These are phyloP conservation scores for Trichoderma orchidacearum DNA, from an alignment of 495 filamentous ascomycete species.

Conservation along the genomic window DNA sequence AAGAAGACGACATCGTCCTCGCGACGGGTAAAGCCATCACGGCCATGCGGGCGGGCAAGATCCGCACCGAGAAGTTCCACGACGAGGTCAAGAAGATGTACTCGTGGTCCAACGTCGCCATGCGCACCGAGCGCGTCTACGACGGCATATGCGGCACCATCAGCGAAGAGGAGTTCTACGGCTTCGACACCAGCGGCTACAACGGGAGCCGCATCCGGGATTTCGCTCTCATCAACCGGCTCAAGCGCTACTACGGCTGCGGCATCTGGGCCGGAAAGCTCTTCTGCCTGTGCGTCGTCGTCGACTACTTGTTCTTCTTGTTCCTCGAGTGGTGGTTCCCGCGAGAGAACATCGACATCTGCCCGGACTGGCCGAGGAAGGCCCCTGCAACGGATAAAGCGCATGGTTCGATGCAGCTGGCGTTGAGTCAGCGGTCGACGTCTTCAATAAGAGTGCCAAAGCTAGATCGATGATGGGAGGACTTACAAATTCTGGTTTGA, in stretches of 20 bases:
- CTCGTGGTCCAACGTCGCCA: conserved; percentile 89
- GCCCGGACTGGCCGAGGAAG: conserved; percentile 84
- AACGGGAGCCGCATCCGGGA: conserved; percentile 64
- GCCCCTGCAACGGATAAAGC: conserved; percentile 3
- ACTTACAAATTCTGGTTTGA: no score
- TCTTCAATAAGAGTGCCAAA: background rate
- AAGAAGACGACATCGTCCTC: conserved; percentile 78
- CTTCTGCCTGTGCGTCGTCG: conserved; percentile 86
- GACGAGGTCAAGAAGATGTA: conserved; percentile 97
- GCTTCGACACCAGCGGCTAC: conserved; percentile 57
- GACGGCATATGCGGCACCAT: conserved; percentile 77
- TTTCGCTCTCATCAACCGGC: conserved; percentile 82
- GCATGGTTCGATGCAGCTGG: conserved; percentile 4
- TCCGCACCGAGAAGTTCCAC: conserved; percentile 88
- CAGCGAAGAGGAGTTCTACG: conserved; percentile 77
- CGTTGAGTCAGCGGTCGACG: background rate
- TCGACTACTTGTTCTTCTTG: conserved; percentile 82
- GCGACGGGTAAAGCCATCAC: conserved; percentile 75
- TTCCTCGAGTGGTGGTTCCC: conserved; percentile 81
- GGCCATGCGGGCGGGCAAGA: conserved; percentile 62
- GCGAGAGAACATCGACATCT: conserved; percentile 71
- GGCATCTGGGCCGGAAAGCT: conserved; percentile 98
- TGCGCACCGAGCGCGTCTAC: conserved; percentile 88
- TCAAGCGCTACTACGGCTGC: conserved; percentile 97
- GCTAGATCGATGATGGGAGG: background rate